Conservation (phyloP, 208 protist genomes). For the Sergeia podlipaevii region DNA sequence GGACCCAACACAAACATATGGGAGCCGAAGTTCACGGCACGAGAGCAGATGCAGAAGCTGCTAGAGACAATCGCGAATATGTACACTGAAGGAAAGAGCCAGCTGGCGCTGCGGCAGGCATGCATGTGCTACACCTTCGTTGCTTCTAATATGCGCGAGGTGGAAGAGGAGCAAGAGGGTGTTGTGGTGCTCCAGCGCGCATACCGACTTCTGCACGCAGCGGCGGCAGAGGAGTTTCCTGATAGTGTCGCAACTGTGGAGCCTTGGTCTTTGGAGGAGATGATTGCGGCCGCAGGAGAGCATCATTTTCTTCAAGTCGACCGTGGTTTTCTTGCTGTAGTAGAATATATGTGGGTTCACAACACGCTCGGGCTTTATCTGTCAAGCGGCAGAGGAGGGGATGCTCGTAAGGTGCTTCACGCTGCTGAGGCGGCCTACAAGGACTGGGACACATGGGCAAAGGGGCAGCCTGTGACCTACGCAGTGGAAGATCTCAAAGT, state of each 20-base stretch:
- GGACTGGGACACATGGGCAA: conserved; percentile 59
- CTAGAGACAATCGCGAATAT: conserved; percentile 53
- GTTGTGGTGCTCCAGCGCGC: conserved; percentile 42
- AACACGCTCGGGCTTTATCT: conserved; percentile 77
- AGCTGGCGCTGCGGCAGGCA: conserved; percentile 50
- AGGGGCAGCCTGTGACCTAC: conserved; percentile 14
- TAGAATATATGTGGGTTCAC: conserved; percentile 60
- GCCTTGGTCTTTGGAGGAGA: conserved; percentile 27
- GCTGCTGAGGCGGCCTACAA: conserved; percentile 56
- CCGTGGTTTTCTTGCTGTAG: conserved; percentile 27
- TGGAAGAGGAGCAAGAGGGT: conserved; percentile 69
- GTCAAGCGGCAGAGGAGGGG: conserved; percentile 29
- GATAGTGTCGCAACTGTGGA: conserved; percentile 18
- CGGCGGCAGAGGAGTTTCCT: conserved; percentile 18
- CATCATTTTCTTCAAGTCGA: conserved; percentile 15
- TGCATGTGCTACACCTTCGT: conserved; percentile 66
- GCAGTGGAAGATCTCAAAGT: conserved; percentile 40
- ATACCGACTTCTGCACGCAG: conserved; percentile 31
- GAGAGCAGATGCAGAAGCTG: conserved; percentile 53
- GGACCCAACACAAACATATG: conserved; percentile 70
- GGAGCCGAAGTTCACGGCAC: conserved; percentile 70
- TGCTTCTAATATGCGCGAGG: conserved; percentile 68
- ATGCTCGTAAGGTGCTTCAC: conserved; percentile 51
- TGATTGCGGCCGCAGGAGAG: conserved; percentile 22
- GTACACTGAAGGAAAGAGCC: conserved; percentile 30